phyloP scores from a whole-genome alignment of 1,284 basidiomycete genomes.

The Ganoderma meredithae region DNA sequence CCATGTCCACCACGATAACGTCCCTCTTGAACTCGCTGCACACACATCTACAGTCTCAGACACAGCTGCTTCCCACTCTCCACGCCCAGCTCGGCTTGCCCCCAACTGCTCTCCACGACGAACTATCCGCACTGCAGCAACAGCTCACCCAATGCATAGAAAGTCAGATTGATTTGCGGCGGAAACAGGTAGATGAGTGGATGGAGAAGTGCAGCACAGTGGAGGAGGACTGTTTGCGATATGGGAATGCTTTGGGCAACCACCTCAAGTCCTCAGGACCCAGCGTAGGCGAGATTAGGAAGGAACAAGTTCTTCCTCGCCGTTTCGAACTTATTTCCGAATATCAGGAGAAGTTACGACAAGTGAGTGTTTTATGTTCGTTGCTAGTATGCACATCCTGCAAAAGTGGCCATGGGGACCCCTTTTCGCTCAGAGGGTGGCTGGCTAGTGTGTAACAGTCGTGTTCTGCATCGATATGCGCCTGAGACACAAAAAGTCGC shows the following conservation, averaged over 20 bases:
- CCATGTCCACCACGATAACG: slow-evolving; percentile 49
- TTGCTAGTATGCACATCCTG: not conserved
- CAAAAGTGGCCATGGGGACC: no score
- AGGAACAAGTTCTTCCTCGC: slow-evolving; percentile 67
- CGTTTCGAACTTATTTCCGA: slow-evolving; percentile 71
- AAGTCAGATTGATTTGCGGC: slow-evolving; percentile 66
- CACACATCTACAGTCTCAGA: slow-evolving; percentile 77
- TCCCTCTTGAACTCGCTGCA: slow-evolving; percentile 79
- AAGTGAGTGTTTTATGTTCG: slow-evolving; percentile 52
- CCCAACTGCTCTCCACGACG: slow-evolving; percentile 75
- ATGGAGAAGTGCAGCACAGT: slow-evolving; percentile 66
- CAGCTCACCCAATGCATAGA: slow-evolving; percentile 77
- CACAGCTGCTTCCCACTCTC: slow-evolving; percentile 75
- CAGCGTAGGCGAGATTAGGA: slow-evolving; percentile 66
- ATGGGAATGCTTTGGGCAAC: slow-evolving; percentile 71
- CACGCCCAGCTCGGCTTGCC: slow-evolving; percentile 77
- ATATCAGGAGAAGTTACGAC: slow-evolving; percentile 76
- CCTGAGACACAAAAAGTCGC: not conserved
- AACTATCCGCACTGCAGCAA: slow-evolving; percentile 68
- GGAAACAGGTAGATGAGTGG: slow-evolving; percentile 77
- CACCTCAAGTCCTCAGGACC: slow-evolving; percentile 68
- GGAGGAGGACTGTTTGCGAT: slow-evolving; percentile 69
- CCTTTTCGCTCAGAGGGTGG: no score
- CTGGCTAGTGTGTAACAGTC: not conserved
- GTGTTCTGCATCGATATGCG: not conserved